These are phyloP conservation scores for Ceratorhiza oryzae-sativae DNA, from an alignment of 1,284 basidiomycete genomes.

Conservation along the genomic window DNA sequence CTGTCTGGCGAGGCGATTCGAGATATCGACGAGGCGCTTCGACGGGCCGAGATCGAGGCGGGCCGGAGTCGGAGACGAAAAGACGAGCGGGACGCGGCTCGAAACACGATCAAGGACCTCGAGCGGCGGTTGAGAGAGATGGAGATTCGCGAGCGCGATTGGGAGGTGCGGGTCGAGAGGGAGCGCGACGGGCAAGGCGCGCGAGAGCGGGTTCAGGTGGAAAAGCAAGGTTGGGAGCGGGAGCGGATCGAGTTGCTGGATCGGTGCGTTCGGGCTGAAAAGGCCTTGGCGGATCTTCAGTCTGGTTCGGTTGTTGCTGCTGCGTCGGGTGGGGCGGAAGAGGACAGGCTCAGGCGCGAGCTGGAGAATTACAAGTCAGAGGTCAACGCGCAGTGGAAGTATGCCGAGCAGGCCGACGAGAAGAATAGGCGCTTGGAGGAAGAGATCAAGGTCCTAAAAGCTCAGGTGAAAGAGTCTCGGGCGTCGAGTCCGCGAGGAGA, in stretches of 20 bases:
- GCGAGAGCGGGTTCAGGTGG: conserved; percentile 7
- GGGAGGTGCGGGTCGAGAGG: conserved; percentile 34
- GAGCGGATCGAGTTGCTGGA: conserved; percentile 22
- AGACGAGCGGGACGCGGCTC: conserved; percentile 17
- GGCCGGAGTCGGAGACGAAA: conserved; percentile 26
- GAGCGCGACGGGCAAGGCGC: conserved; percentile 30
- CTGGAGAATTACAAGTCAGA: conserved; percentile 35
- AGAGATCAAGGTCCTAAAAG: background rate
- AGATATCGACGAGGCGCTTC: conserved; percentile 6
- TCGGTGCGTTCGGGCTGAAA: conserved; percentile 34
- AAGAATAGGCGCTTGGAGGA: conserved; percentile 6
- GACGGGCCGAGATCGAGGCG: conserved; percentile 23
- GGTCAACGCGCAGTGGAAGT: conserved; percentile 37
- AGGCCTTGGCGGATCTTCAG: background rate
- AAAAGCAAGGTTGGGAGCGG: conserved; percentile 29
- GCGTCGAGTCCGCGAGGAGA: conserved; percentile 18
- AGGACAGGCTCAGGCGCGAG: conserved; percentile 12
- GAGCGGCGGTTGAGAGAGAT: background rate
- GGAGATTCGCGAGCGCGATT: conserved; percentile 21
- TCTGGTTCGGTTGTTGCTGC: too few species aligned
- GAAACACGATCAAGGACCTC: background rate
- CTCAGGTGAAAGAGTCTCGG: background rate
- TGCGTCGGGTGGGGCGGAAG: background rate
- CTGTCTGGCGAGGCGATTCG: background rate
- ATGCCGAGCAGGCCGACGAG: conserved; percentile 32